Evolutionary conservation across 768 basidiomycete species (phyloP), one percentile per base, ranked within the genome.

Genomic region (Dacryopinax spathularia): DNA sequence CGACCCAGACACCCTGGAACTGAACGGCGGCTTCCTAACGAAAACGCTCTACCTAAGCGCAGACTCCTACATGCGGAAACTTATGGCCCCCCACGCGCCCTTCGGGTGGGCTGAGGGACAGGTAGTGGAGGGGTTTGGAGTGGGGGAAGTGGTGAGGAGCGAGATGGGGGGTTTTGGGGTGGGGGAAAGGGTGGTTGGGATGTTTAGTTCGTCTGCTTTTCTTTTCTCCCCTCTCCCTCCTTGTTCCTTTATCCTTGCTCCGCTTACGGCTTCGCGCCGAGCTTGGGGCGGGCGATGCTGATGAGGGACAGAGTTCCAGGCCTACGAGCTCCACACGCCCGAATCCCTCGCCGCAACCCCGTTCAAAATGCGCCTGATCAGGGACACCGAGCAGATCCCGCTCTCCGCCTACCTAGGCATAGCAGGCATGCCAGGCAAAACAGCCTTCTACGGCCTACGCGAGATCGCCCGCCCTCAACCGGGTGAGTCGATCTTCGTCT

Each of bases 401-500:
- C 25, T 56, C 2, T 56, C 48, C 3, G 48, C 31, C 13, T 56
- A 56, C 31, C 48, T 56, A 15, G 48, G 48, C 9, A 29, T 56
- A 9, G 10, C 13, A 9, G 48, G 48, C 9, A 13, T 56, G 25
- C 48, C 48, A 3, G 36, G 36, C 12, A 37, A 37, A 37, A 37
- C 36, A 37, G 36, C 36, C n/a, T 37, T 37, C 36, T 37, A 37
- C 36, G 36, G 36, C n/a, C 36, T 37, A 10, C 10, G n/a, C 10
- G 36, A 10, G 12, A 10, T 37, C 36, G 36, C 36, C 10, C 36
- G n/a, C 36, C 36, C 36, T n/a, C 36, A 37, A 37, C 36, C 36
- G 75, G 82, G 82, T 6, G 80, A 84, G 64, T 75, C 74, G 0
- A 78, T 75, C 15, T 84, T 82, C 65, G 75, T 84, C 16, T 74